phyloP scores from a whole-genome alignment of 192 early-diverging fungal species.

The Coemansia sp. region DNA sequence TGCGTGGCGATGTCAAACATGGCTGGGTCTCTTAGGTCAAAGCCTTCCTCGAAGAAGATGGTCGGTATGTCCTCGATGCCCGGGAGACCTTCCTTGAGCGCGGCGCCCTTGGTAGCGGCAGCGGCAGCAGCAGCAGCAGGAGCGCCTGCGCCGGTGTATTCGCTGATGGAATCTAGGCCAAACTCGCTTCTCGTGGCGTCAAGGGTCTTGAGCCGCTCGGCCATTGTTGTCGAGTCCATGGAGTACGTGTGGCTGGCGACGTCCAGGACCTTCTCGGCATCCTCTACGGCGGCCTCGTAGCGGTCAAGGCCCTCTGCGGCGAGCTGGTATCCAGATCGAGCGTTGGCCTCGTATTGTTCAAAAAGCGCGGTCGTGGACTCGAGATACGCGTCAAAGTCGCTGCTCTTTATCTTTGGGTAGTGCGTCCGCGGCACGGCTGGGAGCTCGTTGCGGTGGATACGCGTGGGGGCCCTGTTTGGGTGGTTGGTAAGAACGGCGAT shows the following conservation, averaged over 20 bases:
- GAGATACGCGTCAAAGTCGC: conserved; percentile 88
- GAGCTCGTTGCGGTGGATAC: conserved; percentile 52
- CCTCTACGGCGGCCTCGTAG: conserved; percentile 53
- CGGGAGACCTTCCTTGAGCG: conserved; percentile 50
- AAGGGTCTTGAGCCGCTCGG: conserved; percentile 45
- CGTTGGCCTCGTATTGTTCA: conserved; percentile 76
- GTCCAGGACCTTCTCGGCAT: conserved; percentile 38
- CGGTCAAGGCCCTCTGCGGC: conserved; percentile 53
- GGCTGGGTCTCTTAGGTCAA: conserved; percentile 86
- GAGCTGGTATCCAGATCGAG: conserved; percentile 48
- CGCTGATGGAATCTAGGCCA: conserved; percentile 51
- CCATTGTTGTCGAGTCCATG: conserved; percentile 53
- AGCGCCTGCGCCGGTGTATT: conserved; percentile 39
- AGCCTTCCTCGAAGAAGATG: conserved; percentile 81
- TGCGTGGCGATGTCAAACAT: conserved; percentile 74
- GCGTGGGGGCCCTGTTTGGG: conserved; percentile 45
- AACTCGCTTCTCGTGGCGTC: conserved; percentile 55
- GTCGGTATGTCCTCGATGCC: conserved; percentile 79
- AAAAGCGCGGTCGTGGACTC: conserved; percentile 68
- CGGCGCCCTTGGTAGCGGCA: conserved; percentile 9
- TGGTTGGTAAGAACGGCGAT: conserved; percentile 53
- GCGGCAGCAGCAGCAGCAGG: too few relatives aligned
- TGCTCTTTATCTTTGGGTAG: conserved; percentile 57
- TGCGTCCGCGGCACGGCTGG: conserved; percentile 51
- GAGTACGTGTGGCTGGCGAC: conserved; percentile 50